Base-by-base conservation (phyloP, 1,284 basidiomycete genomes). In the Heliocybe sulcata region DNA sequence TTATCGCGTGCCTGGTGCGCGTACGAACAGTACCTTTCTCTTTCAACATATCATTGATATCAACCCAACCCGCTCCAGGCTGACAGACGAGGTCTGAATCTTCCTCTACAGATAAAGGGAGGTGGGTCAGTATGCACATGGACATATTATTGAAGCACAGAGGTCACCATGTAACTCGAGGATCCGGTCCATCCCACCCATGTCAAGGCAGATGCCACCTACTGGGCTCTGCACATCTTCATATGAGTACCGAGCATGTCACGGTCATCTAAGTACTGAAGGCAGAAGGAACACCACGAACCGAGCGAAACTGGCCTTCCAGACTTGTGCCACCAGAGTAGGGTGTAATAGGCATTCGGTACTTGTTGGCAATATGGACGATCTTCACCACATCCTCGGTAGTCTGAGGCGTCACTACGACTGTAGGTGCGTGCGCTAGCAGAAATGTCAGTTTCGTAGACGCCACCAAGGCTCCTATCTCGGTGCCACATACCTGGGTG, bases 11-110 rank as follows among this genome's bases (percentile, higher is more conserved):
- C 19, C 42, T 49, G 6, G 23, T 14, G 54, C 31, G 42, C 23
- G 22, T 16, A 52, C 45, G 23, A 26, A 12, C 27, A 56, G 1
- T 56, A 77, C 81, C 87, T 68, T 85, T 77, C 53, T 85, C 77
- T 60, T 77, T 78, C 19, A 96, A 73, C 3, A 76, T 77, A 20
- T 83, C 82, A 63, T 98, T 98, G 45, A 98, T 78, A 22, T 90
- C 87, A 73, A 94, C 85, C 90, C 93, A 97, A 35, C 83, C 79
- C 16, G 83, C 77, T 4, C 92, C 94, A n/a, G 92, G 79, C 65
- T 94, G 91, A 57, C 88, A 90, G 1, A 90, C 82, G 10, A 91
- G 71, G 64, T 94, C 92, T 9, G 86, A 84, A 64, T 96, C 92
- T 8, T 77, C 79, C 69, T 86, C 88, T 90, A 53, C 55, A 22